Percentiles rank a stretch among this genome's conserved stretches.
Conservation (phyloP, 495 filamentous ascomycete species). For the Aspergillus ellipticus region DNA sequence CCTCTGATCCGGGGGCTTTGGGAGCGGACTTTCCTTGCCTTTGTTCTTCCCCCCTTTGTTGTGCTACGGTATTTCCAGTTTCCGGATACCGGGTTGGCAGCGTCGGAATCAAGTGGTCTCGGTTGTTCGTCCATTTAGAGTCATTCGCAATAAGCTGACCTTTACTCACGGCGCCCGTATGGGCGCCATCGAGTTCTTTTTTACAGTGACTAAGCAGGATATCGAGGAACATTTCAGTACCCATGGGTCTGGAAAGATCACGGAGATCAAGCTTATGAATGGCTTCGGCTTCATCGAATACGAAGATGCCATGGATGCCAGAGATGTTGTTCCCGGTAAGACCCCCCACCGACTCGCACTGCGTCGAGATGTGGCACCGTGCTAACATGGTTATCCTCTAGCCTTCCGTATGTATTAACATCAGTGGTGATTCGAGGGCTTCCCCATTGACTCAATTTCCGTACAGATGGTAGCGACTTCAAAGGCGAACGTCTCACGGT, state of each 20-base stretch:
- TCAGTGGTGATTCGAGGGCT: conserved; percentile 6
- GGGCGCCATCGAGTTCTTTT: conserved; percentile 21
- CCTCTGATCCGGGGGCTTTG: background rate
- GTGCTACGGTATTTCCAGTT: conserved; percentile 2
- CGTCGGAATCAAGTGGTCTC: conserved; percentile 17
- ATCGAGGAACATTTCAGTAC: conserved; percentile 93
- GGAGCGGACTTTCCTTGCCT: conserved; percentile 9
- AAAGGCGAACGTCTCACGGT: conserved; percentile 96
- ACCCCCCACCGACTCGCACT: background rate
- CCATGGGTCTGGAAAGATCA: conserved; percentile 94
- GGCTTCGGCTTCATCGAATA: conserved; percentile 99
- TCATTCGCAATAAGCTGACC: conserved; percentile 23
- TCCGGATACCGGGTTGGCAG: conserved; percentile 17
- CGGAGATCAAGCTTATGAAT: conserved; percentile 99
- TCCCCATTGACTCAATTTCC: conserved; percentile 18
- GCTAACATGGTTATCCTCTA: conserved; percentile 22
- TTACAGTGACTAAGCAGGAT: conserved; percentile 87
- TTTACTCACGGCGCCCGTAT: conserved; percentile 21
- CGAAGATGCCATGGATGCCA: conserved; percentile 93
- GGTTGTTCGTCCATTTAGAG: conserved; percentile 17
- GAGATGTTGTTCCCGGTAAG: conserved; percentile 95
- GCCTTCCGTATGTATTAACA: conserved; percentile 50
- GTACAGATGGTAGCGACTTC: conserved; percentile 90
- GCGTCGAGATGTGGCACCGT: background rate
- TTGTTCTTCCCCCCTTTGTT: conserved; percentile 3